A percentile compares a stretch with the other conserved stretches of the same genome.
Evolutionary conservation across 2,329 filamentous ascomycete species (phyloP).

Genomic region (Drechslerella coelobrocha): DNA sequence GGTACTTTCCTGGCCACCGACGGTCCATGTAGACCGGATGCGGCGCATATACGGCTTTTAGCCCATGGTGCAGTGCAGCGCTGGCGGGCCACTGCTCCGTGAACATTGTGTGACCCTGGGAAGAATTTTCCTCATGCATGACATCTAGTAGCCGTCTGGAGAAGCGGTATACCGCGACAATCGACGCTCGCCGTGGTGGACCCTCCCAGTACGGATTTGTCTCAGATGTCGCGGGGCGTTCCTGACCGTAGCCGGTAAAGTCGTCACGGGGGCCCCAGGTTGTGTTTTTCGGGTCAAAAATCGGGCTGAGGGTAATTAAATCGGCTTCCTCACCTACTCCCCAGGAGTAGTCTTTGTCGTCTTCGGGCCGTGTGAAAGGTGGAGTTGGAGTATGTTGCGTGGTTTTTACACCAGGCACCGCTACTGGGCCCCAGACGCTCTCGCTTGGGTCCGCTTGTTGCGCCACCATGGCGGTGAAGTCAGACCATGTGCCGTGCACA

Average conservation of each 20-base stretch:
- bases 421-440: conserved; percentile 79
- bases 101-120: conserved; percentile 87
- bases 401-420: conserved; percentile 69
- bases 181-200: conserved; percentile 78
- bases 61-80: conserved; percentile 85
- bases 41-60: conserved; percentile 89
- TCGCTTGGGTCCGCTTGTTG: conserved; percentile 61
- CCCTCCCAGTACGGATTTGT: conserved; percentile 65
- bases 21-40: conserved; percentile 89
- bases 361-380: conserved; percentile 75
- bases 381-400: conserved; percentile 73
- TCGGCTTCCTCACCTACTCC: conserved; percentile 90
- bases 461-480: conserved; percentile 76
- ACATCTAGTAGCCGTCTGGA: conserved; percentile 77
- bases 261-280: conserved; percentile 82
- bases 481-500: conserved; percentile 78
- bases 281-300: conserved; percentile 88
- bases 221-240: conserved; percentile 14
- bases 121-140: conserved; percentile 89
- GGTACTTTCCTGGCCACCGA: conserved; percentile 79
- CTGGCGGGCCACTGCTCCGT: conserved; percentile 96
- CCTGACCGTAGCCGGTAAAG: conserved; percentile 73
- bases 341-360: conserved; percentile 78
- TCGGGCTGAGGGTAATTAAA: conserved; percentile 86
- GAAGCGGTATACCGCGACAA: conserved; percentile 86